These are phyloP conservation scores for Penicillium diatomitis DNA, from an alignment of 495 filamentous ascomycete genomes.

Conservation along the genomic window DNA sequence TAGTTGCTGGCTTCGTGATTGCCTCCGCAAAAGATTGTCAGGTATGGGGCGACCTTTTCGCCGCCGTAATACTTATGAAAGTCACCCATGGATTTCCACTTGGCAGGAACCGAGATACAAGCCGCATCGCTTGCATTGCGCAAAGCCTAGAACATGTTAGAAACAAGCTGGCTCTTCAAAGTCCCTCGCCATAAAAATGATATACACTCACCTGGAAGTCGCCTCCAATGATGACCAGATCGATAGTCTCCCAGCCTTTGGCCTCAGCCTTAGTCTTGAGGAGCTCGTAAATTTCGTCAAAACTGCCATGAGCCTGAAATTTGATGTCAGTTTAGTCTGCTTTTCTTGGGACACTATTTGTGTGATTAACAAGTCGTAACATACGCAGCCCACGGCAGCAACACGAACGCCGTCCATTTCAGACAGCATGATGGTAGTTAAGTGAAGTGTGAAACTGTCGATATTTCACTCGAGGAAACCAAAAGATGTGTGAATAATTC, in stretches of 20 bases:
- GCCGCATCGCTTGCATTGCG: slow-evolving; percentile 82
- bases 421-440: background rate
- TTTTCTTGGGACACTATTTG: background rate
- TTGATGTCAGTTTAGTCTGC: background rate
- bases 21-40: slow-evolving; percentile 86
- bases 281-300: slow-evolving; percentile 81
- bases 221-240: slow-evolving; percentile 80
- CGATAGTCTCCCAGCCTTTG: slow-evolving; percentile 66
- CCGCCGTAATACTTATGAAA: slow-evolving; percentile 93
- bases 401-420: slow-evolving; percentile 25
- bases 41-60: slow-evolving; percentile 61
- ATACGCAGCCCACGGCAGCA: slow-evolving; percentile 75
- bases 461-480: background rate
- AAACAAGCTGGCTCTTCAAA: background rate
- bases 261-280: slow-evolving; percentile 51
- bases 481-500: background rate
- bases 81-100: slow-evolving; percentile 77
- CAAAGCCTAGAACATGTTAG: slow-evolving; percentile 49
- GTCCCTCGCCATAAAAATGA: too few relatives aligned
- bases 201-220: slow-evolving; percentile 64
- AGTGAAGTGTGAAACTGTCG: background rate
- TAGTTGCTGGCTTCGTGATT: slow-evolving; percentile 91
- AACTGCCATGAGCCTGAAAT: slow-evolving; percentile 73
- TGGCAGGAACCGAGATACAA: slow-evolving; percentile 74
- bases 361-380: slow-evolving; percentile 13